A percentile compares a stretch with the other conserved stretches of the same genome.
Evolutionary conservation across 352 stramenopile genomes (phyloP).

Genomic region (Peronosclerospora sorghi): DNA sequence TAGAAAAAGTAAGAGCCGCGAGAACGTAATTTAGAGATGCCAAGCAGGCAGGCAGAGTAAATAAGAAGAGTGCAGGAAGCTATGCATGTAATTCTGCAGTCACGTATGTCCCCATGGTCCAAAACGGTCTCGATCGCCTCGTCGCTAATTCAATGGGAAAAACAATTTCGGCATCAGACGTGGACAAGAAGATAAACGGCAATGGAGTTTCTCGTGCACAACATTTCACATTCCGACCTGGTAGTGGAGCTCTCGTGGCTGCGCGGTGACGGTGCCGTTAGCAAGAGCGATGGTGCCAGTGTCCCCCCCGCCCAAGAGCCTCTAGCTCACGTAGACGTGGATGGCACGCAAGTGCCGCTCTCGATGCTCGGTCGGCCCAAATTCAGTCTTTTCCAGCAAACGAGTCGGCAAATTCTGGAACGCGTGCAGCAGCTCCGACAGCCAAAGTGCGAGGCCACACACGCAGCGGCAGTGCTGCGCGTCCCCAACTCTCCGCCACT

Average conservation of each 20-base stretch:
- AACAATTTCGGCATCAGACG: too few species aligned
- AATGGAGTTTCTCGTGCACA: slow-evolving; percentile 95
- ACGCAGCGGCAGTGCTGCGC: slow-evolving; percentile 12
- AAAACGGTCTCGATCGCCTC: not conserved
- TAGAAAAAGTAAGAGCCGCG: slow-evolving; percentile 2
- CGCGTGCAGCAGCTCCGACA: slow-evolving; percentile 38
- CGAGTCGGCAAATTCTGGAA: slow-evolving; percentile 59
- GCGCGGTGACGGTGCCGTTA: slow-evolving; percentile 19
- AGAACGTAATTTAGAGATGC: slow-evolving; percentile 22
- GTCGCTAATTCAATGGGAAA: slow-evolving; percentile 4
- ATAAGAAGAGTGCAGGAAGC: not conserved
- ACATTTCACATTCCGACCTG: slow-evolving; percentile 94
- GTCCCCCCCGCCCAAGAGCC: slow-evolving; percentile 1
- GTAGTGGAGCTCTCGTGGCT: slow-evolving; percentile 85
- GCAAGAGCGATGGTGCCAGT: slow-evolving; percentile 7
- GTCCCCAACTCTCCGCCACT: slow-evolving; percentile 23
- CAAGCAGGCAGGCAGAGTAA: slow-evolving; percentile 2
- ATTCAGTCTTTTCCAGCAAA: slow-evolving; percentile 83
- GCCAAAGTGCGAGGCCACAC: slow-evolving; percentile 4
- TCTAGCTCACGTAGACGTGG: slow-evolving; percentile 7
- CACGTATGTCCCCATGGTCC: too few species aligned
- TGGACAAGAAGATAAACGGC: slow-evolving; percentile 2
- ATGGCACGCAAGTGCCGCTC: slow-evolving; percentile 23
- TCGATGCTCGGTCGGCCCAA: slow-evolving; percentile 71
- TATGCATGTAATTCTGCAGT: too few species aligned